Conservation (phyloP, 2,329 filamentous ascomycete genomes). For the Monosporascus sp. region DNA sequence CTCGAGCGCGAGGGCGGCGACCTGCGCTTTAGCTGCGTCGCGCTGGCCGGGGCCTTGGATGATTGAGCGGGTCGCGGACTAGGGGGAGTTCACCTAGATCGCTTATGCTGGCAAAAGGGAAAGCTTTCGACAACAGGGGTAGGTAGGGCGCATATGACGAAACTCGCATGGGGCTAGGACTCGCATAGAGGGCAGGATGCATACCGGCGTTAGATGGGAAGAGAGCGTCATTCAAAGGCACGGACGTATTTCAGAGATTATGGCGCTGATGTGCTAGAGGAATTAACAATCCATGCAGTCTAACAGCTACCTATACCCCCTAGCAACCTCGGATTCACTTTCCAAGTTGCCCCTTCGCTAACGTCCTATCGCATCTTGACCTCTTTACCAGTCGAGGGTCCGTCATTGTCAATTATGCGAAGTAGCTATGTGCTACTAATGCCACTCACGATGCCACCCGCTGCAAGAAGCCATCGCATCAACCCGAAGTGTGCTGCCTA, state of each 20-base stretch:
- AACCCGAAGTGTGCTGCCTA: neutral
- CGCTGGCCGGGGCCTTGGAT: conserved; percentile 43
- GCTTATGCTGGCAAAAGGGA: neutral
- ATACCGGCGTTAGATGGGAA: neutral
- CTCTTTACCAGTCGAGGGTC: no score
- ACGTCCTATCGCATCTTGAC: no score
- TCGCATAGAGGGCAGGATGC: neutral
- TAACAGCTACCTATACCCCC: neutral
- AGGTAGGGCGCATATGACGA: neutral
- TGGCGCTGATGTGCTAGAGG: neutral
- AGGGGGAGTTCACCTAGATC: no score
- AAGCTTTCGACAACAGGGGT: neutral
- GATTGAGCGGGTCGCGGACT: conserved; percentile 25
- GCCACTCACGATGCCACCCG: no score
- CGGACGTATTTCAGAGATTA: neutral
- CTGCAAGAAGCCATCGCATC: no score
- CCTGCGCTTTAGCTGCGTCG: conserved; percentile 54
- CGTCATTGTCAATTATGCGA: no score
- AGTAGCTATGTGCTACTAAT: no score
- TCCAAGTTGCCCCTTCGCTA: neutral
- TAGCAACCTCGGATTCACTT: neutral
- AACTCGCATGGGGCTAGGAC: neutral
- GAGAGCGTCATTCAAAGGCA: neutral
- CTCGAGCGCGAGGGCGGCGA: conserved; percentile 50
- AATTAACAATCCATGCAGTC: neutral